Conservation (phyloP, 352 stramenopile genomes). For the Phytophthora europaea region DNA sequence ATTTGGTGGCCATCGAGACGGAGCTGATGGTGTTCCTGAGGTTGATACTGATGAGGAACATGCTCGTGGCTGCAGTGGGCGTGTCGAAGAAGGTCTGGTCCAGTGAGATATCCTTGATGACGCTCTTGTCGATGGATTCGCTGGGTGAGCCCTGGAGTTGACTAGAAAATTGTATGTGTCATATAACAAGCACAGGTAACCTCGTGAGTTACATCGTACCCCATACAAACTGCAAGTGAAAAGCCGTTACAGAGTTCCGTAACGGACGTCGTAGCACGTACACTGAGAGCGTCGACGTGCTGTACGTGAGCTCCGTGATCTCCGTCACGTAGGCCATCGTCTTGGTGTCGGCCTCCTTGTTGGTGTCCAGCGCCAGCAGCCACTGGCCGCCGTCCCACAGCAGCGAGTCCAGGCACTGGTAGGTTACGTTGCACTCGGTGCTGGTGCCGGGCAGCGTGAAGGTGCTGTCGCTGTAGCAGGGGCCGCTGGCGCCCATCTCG, state of each 20-base stretch:
- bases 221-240: slow-evolving; percentile 14
- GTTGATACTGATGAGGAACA: slow-evolving; percentile 52
- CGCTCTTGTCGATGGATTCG: slow-evolving; percentile 39
- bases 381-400: slow-evolving; percentile 48
- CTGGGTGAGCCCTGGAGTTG: slow-evolving; percentile 44
- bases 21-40: slow-evolving; percentile 46
- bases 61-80: slow-evolving; percentile 38
- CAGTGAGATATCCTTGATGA: slow-evolving; percentile 58
- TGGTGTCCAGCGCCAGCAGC: slow-evolving; percentile 45
- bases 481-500: slow-evolving; percentile 41
- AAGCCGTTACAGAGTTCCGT: background rate
- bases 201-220: slow-evolving; percentile 1
- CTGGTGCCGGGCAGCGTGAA: slow-evolving; percentile 37
- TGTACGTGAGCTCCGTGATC: slow-evolving; percentile 54
- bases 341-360: slow-evolving; percentile 30
- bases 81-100: slow-evolving; percentile 70
- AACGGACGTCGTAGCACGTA: slow-evolving; percentile 40
- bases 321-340: slow-evolving; percentile 61
- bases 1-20: slow-evolving; percentile 40
- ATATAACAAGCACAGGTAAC: slow-evolving; percentile 16
- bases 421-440: slow-evolving; percentile 56
- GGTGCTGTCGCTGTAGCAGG: slow-evolving; percentile 40
- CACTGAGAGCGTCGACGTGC: slow-evolving; percentile 41
- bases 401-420: slow-evolving; percentile 65
- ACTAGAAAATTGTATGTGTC: slow-evolving; percentile 20